Evolutionary conservation across 2,329 filamentous ascomycete genomes (phyloP).

Genomic region (Fusarium heterosporum): DNA sequence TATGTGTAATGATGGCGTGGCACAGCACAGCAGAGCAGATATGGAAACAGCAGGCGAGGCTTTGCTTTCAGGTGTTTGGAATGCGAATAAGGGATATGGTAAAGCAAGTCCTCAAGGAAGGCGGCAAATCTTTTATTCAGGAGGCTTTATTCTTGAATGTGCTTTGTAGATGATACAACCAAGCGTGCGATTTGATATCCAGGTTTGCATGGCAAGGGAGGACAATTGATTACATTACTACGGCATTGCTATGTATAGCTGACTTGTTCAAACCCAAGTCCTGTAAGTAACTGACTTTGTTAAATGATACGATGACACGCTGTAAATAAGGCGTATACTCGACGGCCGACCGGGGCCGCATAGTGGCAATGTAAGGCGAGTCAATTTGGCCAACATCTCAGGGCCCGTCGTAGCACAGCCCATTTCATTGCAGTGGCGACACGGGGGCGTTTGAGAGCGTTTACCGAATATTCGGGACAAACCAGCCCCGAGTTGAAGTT

Average conservation of each 20-base stretch:
- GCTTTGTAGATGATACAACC: conserved; percentile 37
- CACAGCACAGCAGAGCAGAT: conserved; percentile 2
- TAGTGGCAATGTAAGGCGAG: conserved; percentile 4
- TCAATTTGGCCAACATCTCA: conserved; percentile 2
- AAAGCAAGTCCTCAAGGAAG: conserved; percentile 15
- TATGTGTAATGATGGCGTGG: not conserved
- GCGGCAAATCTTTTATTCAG: conserved; percentile 32
- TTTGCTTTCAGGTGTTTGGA: conserved; percentile 28
- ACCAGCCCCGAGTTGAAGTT: conserved; percentile 1
- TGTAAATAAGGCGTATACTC: not conserved
- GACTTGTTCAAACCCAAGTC: not conserved
- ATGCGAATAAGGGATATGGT: conserved; percentile 5
- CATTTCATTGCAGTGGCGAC: conserved; percentile 4
- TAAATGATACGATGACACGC: not conserved
- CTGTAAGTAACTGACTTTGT: not conserved
- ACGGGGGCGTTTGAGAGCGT: not conserved
- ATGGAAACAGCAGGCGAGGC: conserved; percentile 11
- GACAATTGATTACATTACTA: conserved; percentile 33
- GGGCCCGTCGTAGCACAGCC: conserved; percentile 16
- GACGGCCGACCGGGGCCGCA: conserved; percentile 1
- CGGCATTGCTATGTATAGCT: not conserved
- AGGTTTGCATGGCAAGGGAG: conserved; percentile 29
- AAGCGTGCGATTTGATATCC: conserved; percentile 37
- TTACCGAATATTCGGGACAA: conserved; percentile 18
- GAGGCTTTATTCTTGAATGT: conserved; percentile 38